Conservation (phyloP, 257 asterid species). For the Cinchona pubescens region DNA sequence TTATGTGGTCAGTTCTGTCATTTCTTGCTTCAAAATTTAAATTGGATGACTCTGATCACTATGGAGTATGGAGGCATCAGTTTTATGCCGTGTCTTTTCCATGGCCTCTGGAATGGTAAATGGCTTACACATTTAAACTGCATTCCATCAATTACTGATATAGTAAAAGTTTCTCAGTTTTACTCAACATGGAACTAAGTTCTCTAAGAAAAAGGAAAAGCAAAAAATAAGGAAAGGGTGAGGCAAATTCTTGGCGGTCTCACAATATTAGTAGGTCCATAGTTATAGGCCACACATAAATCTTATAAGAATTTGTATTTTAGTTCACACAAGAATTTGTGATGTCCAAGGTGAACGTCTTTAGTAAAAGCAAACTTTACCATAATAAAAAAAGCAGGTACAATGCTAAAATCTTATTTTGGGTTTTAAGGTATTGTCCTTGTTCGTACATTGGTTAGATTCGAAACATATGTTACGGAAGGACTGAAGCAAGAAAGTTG, state of each 20-base stretch:
- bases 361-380: background rate
- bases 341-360: too few relatives aligned
- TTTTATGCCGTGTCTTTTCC: conserved; percentile 8
- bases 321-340: too few relatives aligned
- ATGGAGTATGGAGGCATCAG: background rate
- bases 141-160: background rate
- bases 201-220: background rate
- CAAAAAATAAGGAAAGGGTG: background rate
- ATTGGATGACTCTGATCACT: background rate
- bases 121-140: too few relatives aligned
- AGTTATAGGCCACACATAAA: too few relatives aligned
- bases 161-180: background rate
- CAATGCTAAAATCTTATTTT: background rate
- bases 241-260: background rate
- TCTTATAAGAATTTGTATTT: too few relatives aligned
- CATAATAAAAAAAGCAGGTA: background rate
- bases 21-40: background rate
- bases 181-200: background rate
- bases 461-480: background rate
- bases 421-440: conserved; percentile 2
- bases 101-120: too few relatives aligned
- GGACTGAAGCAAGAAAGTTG: conserved; percentile 6
- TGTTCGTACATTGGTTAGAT: conserved; percentile 11
- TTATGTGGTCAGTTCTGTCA: background rate
- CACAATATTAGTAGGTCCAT: too few relatives aligned